phyloP scores from a whole-genome alignment of 164 flowering plant species.

The Macadamia integrifolia region DNA sequence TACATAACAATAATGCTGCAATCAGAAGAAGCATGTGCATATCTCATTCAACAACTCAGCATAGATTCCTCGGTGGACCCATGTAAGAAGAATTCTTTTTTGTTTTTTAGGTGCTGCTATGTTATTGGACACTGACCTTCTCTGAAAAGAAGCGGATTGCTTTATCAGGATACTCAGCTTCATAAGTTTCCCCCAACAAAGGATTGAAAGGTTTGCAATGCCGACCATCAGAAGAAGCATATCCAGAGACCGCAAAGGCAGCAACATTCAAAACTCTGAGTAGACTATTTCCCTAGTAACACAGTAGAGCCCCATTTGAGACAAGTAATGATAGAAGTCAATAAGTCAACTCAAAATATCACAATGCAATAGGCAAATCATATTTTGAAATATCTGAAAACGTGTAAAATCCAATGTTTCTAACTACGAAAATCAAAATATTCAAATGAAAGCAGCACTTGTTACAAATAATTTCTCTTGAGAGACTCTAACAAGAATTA shows the following conservation, averaged over 20 bases:
- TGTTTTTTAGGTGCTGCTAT: neutral
- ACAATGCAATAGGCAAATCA: neutral
- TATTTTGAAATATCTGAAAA: neutral
- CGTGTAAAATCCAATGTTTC: no score
- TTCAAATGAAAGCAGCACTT: no score
- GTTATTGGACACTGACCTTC: conserved; percentile 46
- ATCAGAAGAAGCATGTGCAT: neutral
- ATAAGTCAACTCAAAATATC: no score
- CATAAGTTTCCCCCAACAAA: conserved; percentile 93
- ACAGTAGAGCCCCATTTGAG: conserved; percentile 7
- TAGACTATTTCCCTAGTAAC: conserved; percentile 73
- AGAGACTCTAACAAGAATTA: no score
- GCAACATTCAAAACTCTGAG: conserved; percentile 75
- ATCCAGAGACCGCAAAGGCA: conserved; percentile 96
- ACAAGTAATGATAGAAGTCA: neutral
- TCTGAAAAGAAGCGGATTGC: conserved; percentile 95
- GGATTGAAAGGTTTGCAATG: conserved; percentile 98
- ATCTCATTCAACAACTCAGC: neutral
- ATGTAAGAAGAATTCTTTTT: no score
- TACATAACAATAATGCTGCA: neutral
- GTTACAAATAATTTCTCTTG: no score
- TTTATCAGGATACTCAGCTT: conserved; percentile 93
- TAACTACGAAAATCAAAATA: no score
- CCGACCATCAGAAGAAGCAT: conserved; percentile 90
- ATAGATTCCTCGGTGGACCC: no score